Percentiles rank a stretch among this genome's conserved stretches.
These are phyloP conservation scores for Glycine soja DNA, from an alignment of 306 rosid genomes.

Conservation along the genomic window DNA sequence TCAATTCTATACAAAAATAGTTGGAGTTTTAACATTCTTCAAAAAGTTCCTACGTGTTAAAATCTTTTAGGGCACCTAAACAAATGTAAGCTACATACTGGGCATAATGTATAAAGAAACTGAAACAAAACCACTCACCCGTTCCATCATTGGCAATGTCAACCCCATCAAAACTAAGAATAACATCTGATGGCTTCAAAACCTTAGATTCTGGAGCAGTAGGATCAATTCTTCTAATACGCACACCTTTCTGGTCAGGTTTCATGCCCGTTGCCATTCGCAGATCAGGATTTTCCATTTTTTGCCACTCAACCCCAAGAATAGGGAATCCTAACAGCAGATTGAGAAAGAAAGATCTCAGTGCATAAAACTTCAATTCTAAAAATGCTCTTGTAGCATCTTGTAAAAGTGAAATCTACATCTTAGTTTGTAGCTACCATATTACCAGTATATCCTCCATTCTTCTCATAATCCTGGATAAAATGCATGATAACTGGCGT, in stretches of 20 bases:
- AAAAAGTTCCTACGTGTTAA: neutral
- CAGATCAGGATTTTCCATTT: conserved; percentile 98
- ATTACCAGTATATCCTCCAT: conserved; percentile 87
- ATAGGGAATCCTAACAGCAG: conserved; percentile 80
- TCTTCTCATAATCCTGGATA: conserved; percentile 88
- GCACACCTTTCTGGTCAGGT: conserved; percentile 94
- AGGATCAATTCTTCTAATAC: conserved; percentile 92
- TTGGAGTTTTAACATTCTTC: conserved; percentile 27
- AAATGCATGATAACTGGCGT: conserved; percentile 96
- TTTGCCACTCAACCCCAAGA: conserved; percentile 99
- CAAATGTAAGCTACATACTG: neutral
- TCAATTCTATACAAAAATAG: conserved; percentile 6
- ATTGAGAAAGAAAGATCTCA: conserved; percentile 28
- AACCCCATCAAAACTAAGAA: conserved; percentile 92
- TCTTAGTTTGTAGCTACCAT: conserved; percentile 38
- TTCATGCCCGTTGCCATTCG: conserved; percentile 81
- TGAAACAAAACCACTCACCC: conserved; percentile 54
- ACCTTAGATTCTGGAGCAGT: conserved; percentile 83
- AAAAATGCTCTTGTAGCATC: conserved; percentile 16
- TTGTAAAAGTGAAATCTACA: conserved; percentile 40
- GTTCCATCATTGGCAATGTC: conserved; percentile 99
- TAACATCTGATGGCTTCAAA: conserved; percentile 91
- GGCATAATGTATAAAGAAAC: conserved; percentile 15
- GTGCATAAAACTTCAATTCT: conserved; percentile 29
- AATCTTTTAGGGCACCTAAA: neutral